Conservation (phyloP, 179 eudicot species). For the Nepenthes alata region DNA sequence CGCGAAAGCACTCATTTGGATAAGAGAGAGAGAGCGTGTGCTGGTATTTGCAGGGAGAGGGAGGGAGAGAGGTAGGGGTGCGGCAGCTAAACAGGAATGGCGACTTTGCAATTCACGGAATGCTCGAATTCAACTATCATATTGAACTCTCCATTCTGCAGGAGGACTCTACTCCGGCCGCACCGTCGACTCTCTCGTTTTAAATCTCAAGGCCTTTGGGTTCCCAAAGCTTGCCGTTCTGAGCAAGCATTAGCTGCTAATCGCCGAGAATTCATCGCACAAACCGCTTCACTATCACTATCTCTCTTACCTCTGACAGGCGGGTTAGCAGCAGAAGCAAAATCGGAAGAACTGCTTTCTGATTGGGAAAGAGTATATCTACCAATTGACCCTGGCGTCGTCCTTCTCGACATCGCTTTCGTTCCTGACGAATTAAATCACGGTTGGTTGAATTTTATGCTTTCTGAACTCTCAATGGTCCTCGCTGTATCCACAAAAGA, state of each 20-base stretch:
- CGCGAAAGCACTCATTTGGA: constrained; percentile 3
- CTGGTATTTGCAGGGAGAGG: neutral
- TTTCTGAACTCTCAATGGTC: neutral
- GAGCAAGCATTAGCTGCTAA: constrained; percentile 5
- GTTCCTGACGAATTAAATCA: constrained; percentile 80
- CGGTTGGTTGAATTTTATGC: constrained; percentile 21
- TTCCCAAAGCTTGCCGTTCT: constrained; percentile 15
- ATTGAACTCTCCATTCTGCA: constrained; percentile 4
- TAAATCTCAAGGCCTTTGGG: neutral
- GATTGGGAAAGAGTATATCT: constrained; percentile 89
- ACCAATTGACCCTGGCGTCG: constrained; percentile 95
- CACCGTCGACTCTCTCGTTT: constrained; percentile 2
- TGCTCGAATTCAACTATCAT: constrained; percentile 14
- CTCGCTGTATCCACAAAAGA: no score
- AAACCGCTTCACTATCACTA: constrained; percentile 12
- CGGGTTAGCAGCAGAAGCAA: constrained; percentile 12
- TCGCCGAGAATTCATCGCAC: constrained; percentile 21
- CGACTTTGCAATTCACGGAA: constrained; percentile 17
- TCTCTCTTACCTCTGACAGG: constrained; percentile 15
- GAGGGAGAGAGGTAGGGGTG: neutral
- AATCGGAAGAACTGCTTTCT: constrained; percentile 38
- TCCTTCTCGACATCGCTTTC: constrained; percentile 83
- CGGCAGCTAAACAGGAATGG: constrained; percentile 14
- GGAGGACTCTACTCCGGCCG: neutral
- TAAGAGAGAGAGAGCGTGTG: constrained; percentile 9